These are phyloP conservation scores for Phytophthora vignae DNA, from an alignment of 352 stramenopile species.

Conservation along the genomic window DNA sequence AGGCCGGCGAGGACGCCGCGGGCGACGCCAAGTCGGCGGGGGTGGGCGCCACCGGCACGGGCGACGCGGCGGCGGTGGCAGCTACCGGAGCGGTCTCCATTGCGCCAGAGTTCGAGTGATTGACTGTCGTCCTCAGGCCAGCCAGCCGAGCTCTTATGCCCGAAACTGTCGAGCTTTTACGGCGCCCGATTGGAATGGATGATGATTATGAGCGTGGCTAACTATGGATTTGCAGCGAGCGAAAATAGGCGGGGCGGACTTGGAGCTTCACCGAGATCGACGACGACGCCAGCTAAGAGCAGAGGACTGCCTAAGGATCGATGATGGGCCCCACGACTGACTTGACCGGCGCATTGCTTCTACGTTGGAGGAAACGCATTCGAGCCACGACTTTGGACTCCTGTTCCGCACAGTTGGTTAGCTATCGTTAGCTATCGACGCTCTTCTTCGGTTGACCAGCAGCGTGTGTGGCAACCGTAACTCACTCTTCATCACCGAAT, in stretches of 20 bases:
- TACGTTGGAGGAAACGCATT: no score
- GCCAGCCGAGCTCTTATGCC: neutral
- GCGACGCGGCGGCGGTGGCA: neutral
- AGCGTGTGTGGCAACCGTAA: no score
- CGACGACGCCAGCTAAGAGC: no score
- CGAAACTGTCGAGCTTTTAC: constrained; percentile 32
- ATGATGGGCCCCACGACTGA: no score
- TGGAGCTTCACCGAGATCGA: neutral
- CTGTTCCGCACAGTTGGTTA: neutral
- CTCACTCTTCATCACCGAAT: no score
- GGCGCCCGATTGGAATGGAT: neutral
- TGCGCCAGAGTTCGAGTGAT: neutral
- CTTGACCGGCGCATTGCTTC: no score
- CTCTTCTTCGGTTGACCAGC: no score
- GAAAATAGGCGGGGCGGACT: constrained; percentile 33
- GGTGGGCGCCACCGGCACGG: neutral
- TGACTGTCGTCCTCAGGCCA: neutral
- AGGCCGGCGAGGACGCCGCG: constrained; percentile 38
- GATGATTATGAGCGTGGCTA: constrained; percentile 15
- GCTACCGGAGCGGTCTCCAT: neutral
- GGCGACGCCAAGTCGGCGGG: constrained; percentile 1
- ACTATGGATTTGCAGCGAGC: constrained; percentile 25
- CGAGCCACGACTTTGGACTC: no score
- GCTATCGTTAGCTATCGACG: no score
- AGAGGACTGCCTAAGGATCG: no score